Base-by-base conservation (phyloP, 345 rosid genomes). In the Gossypium australe region DNA sequence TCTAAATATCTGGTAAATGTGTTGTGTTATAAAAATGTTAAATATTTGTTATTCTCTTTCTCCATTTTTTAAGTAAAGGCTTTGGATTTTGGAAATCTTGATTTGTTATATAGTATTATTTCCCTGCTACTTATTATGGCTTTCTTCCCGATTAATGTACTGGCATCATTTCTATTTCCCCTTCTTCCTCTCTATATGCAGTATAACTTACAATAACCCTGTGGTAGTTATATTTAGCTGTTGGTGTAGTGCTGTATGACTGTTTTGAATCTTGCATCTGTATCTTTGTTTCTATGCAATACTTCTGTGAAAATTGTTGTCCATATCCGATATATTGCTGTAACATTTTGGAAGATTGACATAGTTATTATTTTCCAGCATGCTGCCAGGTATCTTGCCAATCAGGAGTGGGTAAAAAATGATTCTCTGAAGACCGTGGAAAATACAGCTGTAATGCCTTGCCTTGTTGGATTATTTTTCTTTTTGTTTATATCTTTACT, bases 361-460 rank as follows among this genome's bases (percentile, higher is more conserved):
- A 56, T 4, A 75, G 58, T 71, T 67, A 52, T 83, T 76, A 14
- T 77, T 75, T 76, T 84, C 75, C 86, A 94, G 98, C 98, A 91
- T 78, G 98, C 98, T 74, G 97, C 98, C 66, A 87, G 98, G 85
- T 94, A 92, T 82, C 98, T 94, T 72, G 97, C 93, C 72, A 94
- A 94, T 76, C 98, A 94, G 88, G 98, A 94, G 84, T 94, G 98
- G 98, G 97, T 94, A 52, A 94, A 92, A 84, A 87, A 85, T 80
- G 98, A 94, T 79, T 94, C 98, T 61, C 80, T 94, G 82, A 94
- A 91, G 87, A 90, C 94, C 25, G 97, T 94, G 81, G 98, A 94
- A 85, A 92, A 94, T 83, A 94, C 98, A 75, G 97, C 97, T 82
- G 98, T 94, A 92, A 87, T 80, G 78, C 74, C 75, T 77, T 74